Conservation (phyloP, 2,329 filamentous ascomycete species). For the Pyricularia grisea region DNA sequence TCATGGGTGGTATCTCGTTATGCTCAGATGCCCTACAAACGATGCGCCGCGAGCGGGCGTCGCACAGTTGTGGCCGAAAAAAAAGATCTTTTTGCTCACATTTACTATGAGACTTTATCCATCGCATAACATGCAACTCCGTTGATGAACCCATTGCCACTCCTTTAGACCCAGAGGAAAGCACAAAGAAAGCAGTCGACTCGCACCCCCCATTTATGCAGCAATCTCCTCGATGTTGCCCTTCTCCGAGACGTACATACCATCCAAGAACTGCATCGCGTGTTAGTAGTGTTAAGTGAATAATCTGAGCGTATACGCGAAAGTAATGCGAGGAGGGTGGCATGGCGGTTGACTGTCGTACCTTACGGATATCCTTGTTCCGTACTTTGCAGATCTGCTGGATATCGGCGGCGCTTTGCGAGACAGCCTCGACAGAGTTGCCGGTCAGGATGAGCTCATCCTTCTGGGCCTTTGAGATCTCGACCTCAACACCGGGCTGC, state of each 20-base stretch:
- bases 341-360: slow-evolving; percentile 20
- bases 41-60: not conserved
- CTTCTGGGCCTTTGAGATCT: slow-evolving; percentile 87
- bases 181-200: slow-evolving; percentile 25
- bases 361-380: slow-evolving; percentile 99
- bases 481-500: slow-evolving; percentile 82
- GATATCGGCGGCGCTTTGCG: slow-evolving; percentile 96
- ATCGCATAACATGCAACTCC: slow-evolving; percentile 51
- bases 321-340: not conserved
- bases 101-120: slow-evolving; percentile 5
- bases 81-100: slow-evolving; percentile 4
- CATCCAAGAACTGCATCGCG: slow-evolving; percentile 81
- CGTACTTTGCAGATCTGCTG: slow-evolving; percentile 97
- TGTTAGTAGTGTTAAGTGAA: not conserved
- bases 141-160: slow-evolving; percentile 48
- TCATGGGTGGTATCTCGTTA: slow-evolving; percentile 1
- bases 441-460: slow-evolving; percentile 90
- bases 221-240: slow-evolving; percentile 75
- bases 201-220: slow-evolving; percentile 26
- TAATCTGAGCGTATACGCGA: not conserved
- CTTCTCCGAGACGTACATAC: slow-evolving; percentile 99
- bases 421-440: slow-evolving; percentile 96
- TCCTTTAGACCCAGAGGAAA: slow-evolving; percentile 50
- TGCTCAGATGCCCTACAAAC: not conserved
- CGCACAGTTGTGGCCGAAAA: not conserved